These are phyloP conservation scores for Vigna angularis DNA, from an alignment of 306 rosid species.

Conservation along the genomic window DNA sequence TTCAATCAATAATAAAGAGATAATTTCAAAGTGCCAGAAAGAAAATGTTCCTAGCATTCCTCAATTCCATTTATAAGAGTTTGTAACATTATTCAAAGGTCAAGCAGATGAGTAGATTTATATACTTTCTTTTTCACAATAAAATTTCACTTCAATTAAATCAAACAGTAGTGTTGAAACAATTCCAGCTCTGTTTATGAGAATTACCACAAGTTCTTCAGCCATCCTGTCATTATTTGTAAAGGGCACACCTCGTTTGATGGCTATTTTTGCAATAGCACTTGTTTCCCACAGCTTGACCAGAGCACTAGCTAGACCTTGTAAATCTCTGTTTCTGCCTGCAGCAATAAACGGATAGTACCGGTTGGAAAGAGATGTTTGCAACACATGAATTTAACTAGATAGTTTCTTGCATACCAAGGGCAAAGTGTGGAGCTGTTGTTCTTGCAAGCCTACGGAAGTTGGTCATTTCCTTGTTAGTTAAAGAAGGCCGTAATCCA, in stretches of 20 bases:
- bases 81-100: conserved; percentile 18
- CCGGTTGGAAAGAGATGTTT: conserved; percentile 21
- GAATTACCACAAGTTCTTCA: conserved; percentile 85
- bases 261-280: conserved; percentile 89
- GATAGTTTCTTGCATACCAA: conserved; percentile 64
- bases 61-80: background rate
- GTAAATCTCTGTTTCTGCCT: conserved; percentile 92
- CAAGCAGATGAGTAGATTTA: conserved; percentile 20
- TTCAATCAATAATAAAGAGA: too few species aligned
- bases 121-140: conserved; percentile 25
- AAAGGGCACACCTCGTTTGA: conserved; percentile 91
- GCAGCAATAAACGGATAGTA: conserved; percentile 40
- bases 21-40: too few species aligned
- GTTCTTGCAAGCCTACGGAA: conserved; percentile 80
- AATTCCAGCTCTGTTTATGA: conserved; percentile 28
- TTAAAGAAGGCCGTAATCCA: conserved; percentile 64
- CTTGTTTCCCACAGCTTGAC: conserved; percentile 89
- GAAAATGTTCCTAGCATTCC: too few species aligned
- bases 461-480: conserved; percentile 68
- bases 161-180: conserved; percentile 33
- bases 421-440: conserved; percentile 90
- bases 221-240: conserved; percentile 92
- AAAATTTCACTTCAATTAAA: conserved; percentile 22
- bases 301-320: conserved; percentile 90
- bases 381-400: conserved; percentile 39